Evolutionary conservation across 2,329 filamentous ascomycete genomes (phyloP).

Genomic region (Stachybotrys elegans): DNA sequence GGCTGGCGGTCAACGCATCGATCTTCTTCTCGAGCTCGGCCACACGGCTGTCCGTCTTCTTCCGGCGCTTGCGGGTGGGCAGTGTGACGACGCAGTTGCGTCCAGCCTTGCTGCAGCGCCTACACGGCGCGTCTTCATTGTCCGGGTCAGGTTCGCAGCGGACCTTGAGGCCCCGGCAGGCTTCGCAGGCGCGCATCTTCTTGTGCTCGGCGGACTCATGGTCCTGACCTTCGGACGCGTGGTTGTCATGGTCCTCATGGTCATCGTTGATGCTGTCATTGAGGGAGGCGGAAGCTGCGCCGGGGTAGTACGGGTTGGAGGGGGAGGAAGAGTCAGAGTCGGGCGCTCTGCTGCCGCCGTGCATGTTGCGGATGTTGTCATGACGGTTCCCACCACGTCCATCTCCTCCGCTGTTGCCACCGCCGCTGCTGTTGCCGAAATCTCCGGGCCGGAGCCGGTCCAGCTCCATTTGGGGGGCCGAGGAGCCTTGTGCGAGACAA

Average conservation of each 20-base stretch:
- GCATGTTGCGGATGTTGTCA: no score
- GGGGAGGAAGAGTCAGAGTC: no score
- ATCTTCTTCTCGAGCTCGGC: constrained; percentile 91
- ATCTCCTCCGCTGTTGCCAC: no score
- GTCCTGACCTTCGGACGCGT: constrained; percentile 8
- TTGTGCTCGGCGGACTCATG: constrained; percentile 46
- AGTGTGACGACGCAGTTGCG: constrained; percentile 72
- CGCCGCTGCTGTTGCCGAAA: no score
- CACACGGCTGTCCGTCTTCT: constrained; percentile 86
- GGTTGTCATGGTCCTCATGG: constrained; percentile 5
- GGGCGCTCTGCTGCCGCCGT: no score
- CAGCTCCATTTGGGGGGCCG: no score
- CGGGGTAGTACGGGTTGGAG: no score
- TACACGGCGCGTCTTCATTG: constrained; percentile 60
- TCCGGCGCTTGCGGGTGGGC: constrained; percentile 73
- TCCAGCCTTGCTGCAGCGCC: constrained; percentile 76
- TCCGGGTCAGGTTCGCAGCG: constrained; percentile 73
- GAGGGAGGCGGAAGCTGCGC: no score
- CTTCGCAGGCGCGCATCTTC: constrained; percentile 68
- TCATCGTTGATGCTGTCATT: constrained; percentile 10
- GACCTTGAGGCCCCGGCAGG: constrained; percentile 72
- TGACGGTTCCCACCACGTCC: no score
- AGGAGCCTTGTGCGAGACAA: no score
- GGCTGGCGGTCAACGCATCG: constrained; percentile 75
- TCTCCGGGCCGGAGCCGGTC: no score